Base-by-base conservation (phyloP, 1,284 basidiomycete species). In the Cutaneotrichosporon dermatis region DNA sequence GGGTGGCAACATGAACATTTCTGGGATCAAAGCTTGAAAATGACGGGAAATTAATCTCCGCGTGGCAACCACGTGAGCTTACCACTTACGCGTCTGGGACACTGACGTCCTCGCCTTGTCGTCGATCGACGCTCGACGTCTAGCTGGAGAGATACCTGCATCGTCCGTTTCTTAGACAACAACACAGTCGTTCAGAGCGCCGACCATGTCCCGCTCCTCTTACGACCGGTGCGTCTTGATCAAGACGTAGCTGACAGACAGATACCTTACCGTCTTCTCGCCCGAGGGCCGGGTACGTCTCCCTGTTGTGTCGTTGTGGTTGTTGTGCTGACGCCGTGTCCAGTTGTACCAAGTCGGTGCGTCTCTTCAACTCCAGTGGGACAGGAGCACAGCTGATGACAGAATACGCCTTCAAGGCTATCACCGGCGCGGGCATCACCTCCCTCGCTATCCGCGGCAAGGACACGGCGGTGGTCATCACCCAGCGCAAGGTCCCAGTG, bases 401-500 rank as follows among this genome's bases (percentile, higher is more conserved):
- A 96, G 93, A 97, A 81, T 99, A 99, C 83, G 96, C 96, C 16
- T 99, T 99, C 87, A 99, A 99, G 79, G 96, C 96, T 51, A 98
- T 99, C 79, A 91, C 91, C 63, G 90, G 92, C 55, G 94, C 93
- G 3, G 95, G 93, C 1, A 91, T 98, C 71, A 99, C 96, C 3
- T 87, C 94, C 6, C 85, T 99, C 55, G 86, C 94, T 12, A 88
- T 99, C 57, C 82, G 95, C 67, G 96, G 96, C 25, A 91, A 91
- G 79, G 94, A 99, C 74, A 94, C 92, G 3, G 84, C 88, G 6
- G 93, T 99, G 4, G 89, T 98, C 44, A 92, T 97, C 71, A 97
- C 94, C 9, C 96, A 99, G 81, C 93, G 93, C 81, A 99, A 99
- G 83, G 88, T 99, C 43, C 93, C 95, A 33, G 94, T 97, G 71